Evolutionary conservation across 2,329 filamentous ascomycete genomes (phyloP).

Genomic region (Colletotrichum neosansevieriae): DNA sequence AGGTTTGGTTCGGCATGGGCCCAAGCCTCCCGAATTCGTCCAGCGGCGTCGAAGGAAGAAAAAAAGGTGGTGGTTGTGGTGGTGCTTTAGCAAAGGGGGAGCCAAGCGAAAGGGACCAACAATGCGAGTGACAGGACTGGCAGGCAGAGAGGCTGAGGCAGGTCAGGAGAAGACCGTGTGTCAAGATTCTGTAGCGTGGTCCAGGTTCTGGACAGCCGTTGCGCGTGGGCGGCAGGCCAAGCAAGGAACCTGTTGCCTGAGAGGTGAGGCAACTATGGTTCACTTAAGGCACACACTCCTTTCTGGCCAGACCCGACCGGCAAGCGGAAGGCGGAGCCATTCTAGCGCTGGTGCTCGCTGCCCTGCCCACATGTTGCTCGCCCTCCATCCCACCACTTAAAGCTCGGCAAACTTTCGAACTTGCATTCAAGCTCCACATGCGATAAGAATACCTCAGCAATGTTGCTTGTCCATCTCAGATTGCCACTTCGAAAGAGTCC

Average conservation of each 20-base stretch:
- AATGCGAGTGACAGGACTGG: constrained; percentile 31
- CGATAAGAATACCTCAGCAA: constrained; percentile 35
- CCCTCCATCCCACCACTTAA: constrained; percentile 18
- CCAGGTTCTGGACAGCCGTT: constrained; percentile 33
- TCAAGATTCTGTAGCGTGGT: constrained; percentile 40
- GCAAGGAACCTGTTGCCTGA: constrained; percentile 35
- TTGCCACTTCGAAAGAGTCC: constrained; percentile 1
- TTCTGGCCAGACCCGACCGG: not conserved
- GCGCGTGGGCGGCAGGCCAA: constrained; percentile 12
- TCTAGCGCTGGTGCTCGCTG: constrained; percentile 24
- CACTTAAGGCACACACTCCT: too few relatives aligned
- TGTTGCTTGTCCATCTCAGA: constrained; percentile 18
- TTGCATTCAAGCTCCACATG: constrained; percentile 17
- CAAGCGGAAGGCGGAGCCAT: not conserved
- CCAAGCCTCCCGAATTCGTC: constrained; percentile 38
- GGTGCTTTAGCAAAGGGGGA: constrained; percentile 38
- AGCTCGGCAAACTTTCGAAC: constrained; percentile 14
- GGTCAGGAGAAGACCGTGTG: constrained; percentile 39
- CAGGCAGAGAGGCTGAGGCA: constrained; percentile 4
- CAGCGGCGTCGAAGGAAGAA: constrained; percentile 33
- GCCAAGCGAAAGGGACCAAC: constrained; percentile 34
- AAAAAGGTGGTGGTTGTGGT: constrained; percentile 26
- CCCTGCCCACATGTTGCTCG: not conserved
- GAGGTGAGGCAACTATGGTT: constrained; percentile 18
- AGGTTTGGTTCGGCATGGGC: constrained; percentile 29